Conservation (phyloP, 2,329 filamentous ascomycete species). For the Polytolypa hystricis region DNA sequence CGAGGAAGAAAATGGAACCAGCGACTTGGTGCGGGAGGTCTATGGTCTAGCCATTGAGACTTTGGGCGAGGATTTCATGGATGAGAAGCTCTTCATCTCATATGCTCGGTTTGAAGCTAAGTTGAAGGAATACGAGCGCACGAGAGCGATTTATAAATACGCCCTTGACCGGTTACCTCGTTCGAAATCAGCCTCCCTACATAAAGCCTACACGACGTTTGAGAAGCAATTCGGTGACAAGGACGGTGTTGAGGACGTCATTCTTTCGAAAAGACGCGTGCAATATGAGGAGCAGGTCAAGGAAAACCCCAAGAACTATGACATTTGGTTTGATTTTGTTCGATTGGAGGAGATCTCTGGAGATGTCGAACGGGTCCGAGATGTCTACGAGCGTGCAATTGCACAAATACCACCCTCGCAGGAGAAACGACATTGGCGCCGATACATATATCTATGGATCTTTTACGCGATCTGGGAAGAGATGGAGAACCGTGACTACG, state of each 20-base stretch:
- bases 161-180: slow-evolving; percentile 83
- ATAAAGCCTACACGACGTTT: slow-evolving; percentile 93
- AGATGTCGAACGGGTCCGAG: slow-evolving; percentile 71
- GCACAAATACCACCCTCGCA: slow-evolving; percentile 89
- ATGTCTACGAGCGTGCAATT: slow-evolving; percentile 91
- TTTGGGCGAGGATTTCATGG: slow-evolving; percentile 87
- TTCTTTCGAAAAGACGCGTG: slow-evolving; percentile 83
- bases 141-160: slow-evolving; percentile 92
- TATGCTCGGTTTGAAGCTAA: slow-evolving; percentile 94
- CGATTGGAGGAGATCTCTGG: slow-evolving; percentile 77
- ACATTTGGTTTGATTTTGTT: slow-evolving; percentile 93
- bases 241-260: slow-evolving; percentile 89
- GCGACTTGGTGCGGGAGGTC: slow-evolving; percentile 81
- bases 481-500: slow-evolving; percentile 65
- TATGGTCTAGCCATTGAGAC: slow-evolving; percentile 82
- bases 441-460: slow-evolving; percentile 96
- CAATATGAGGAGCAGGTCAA: slow-evolving; percentile 92
- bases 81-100: slow-evolving; percentile 88
- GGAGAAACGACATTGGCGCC: slow-evolving; percentile 92
- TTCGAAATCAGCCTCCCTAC: slow-evolving; percentile 70
- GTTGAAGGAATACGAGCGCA: slow-evolving; percentile 87
- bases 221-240: slow-evolving; percentile 95
- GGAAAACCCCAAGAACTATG: slow-evolving; percentile 92
- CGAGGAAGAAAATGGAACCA: slow-evolving; percentile 89
- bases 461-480: slow-evolving; percentile 97